phyloP scores from a whole-genome alignment of 139 green algal genomes.

The Chlamydomonas schloesseri region DNA sequence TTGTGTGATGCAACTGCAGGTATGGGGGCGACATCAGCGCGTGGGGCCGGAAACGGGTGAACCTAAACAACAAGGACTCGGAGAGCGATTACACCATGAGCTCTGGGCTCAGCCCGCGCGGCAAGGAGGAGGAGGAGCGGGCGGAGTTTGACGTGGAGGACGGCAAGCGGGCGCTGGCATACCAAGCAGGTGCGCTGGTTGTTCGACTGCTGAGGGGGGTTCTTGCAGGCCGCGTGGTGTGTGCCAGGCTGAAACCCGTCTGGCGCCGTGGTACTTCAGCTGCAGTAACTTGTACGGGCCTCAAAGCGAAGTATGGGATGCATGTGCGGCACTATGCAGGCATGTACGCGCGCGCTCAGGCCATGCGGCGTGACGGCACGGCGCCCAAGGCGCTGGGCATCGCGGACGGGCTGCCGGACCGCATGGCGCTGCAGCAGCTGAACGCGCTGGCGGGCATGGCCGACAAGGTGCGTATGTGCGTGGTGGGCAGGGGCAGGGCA shows the following conservation, averaged over 20 bases:
- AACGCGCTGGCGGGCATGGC: slow-evolving; percentile 84
- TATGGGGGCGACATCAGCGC: slow-evolving; percentile 52
- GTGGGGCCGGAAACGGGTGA: slow-evolving; percentile 43
- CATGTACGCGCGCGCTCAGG: slow-evolving; percentile 60
- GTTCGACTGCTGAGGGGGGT: too few species aligned
- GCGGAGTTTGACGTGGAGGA: slow-evolving; percentile 49
- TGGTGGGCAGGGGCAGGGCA: background rate
- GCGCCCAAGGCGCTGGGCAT: slow-evolving; percentile 65
- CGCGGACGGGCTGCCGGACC: slow-evolving; percentile 81
- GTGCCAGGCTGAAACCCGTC: too few species aligned
- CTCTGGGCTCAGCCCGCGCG: slow-evolving; percentile 76
- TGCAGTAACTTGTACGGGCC: too few species aligned
- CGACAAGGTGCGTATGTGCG: slow-evolving; percentile 68
- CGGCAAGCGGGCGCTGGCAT: slow-evolving; percentile 64
- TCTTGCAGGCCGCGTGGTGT: too few species aligned
- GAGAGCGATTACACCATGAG: slow-evolving; percentile 70
- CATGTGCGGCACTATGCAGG: slow-evolving; percentile 10
- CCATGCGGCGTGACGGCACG: slow-evolving; percentile 60
- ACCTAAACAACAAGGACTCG: background rate
- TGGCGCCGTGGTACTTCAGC: too few species aligned
- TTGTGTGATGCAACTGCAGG: background rate
- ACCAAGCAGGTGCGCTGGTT: slow-evolving; percentile 63
- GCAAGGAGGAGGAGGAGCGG: slow-evolving; percentile 34
- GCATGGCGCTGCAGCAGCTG: slow-evolving; percentile 86
- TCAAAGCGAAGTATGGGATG: too few species aligned